Evolutionary conservation across 2,329 filamentous ascomycete species (phyloP), one percentile per base, ranked within the genome.

Genomic region (Chaetomiaceae sp.): DNA sequence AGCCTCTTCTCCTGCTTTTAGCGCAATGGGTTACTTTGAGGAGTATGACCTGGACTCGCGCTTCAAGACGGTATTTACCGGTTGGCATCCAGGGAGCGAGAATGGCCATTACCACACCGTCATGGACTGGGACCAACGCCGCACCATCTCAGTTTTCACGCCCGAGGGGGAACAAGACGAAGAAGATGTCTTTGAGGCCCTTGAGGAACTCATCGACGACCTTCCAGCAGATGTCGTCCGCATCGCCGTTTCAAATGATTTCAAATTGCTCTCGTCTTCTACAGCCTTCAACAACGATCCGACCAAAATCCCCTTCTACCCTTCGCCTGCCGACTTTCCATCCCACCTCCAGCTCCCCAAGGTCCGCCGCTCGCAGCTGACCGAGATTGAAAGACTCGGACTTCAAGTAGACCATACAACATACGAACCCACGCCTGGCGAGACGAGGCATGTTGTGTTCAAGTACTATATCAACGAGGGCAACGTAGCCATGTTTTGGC

Each of bases 401-500:
- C 21, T 40, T 9, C 45, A 48, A 6, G 18, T 16, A 5, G 45
- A 48, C 27, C 45, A 38, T 32, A 30, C 25, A 5, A 21, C 18
- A 30, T 48, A 29, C 23, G 49, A 57, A 13, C 51, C 56, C n/a
- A 51, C 44, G 2, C 44, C 41, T 55, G 55, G 27, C 27, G 34
- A 57, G 29, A 44, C 29, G 20, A 50, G 43, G 34, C 43, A 61
- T 56, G 47, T 64, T 21, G 65, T 65, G 4, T 71, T 71, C 57
- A 71, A 71, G 48, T 71, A 71, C 51, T 67, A 65, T 53, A 65
- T 67, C 27, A 32, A 63, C 21, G 47, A 33, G 11, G 57, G 63
- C 23, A 43, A 55, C 32, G 23, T 60, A 13, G 14, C 51, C 2
- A 51, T 23, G 18, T 46, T 54, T 9, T 73, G 69, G 69, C 41